phyloP scores from a whole-genome alignment of 2,329 filamentous ascomycete species.

The Grosmannia huntii region DNA sequence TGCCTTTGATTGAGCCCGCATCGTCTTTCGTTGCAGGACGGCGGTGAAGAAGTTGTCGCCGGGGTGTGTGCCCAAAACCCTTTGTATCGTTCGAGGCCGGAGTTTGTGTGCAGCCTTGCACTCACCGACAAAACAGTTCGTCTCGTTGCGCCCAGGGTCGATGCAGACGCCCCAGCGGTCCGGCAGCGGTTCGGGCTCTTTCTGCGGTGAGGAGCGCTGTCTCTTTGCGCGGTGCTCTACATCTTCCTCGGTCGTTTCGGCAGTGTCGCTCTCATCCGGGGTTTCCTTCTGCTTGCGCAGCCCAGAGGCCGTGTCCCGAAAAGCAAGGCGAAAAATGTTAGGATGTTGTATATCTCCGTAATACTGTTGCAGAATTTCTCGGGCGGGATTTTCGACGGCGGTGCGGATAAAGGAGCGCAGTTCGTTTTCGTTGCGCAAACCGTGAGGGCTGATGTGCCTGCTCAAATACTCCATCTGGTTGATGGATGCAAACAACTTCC shows the following conservation, averaged over 20 bases:
- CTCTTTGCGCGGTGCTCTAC: not conserved
- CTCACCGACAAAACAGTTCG: slow-evolving; percentile 1
- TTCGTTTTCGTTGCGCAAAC: not conserved
- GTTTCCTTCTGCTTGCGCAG: not conserved
- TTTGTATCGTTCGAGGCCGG: not conserved
- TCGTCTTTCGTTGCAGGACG: not conserved
- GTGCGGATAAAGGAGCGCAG: not conserved
- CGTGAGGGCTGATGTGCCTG: not conserved
- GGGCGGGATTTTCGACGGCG: not conserved
- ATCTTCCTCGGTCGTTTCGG: not conserved
- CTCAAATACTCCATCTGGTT: not conserved
- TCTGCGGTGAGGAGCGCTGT: not conserved
- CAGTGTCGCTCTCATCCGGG: not conserved
- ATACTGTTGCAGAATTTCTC: not conserved
- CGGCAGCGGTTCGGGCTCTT: not conserved
- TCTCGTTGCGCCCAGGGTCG: not conserved
- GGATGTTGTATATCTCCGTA: not conserved
- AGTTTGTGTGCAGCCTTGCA: not conserved
- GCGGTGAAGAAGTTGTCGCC: not conserved
- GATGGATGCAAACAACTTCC: not conserved
- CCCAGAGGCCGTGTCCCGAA: not conserved
- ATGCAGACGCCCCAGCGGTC: not conserved
- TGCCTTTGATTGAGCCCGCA: not conserved
- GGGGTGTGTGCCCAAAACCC: not conserved
- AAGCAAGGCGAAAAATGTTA: not conserved